Conservation (phyloP, 2,329 filamentous ascomycete species). For the Sporothrix protearum region DNA sequence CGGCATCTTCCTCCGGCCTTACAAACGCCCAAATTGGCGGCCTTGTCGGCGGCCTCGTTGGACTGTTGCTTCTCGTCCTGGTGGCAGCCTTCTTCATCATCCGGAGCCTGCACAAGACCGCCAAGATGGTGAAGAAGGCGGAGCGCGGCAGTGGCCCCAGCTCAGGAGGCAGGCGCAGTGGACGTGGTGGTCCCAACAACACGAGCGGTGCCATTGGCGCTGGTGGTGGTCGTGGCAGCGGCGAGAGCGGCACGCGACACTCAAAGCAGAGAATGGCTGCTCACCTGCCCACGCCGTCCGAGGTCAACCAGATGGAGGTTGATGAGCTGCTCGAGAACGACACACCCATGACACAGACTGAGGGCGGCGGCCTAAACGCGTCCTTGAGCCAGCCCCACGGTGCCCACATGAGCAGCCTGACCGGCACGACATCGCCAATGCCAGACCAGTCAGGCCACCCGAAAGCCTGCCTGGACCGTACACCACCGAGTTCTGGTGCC, state of each 20-base stretch:
- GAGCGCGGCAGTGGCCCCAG: conserved; percentile 36
- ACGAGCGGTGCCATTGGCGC: neutral
- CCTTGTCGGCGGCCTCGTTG: conserved; percentile 51
- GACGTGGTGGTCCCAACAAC: conserved; percentile 21
- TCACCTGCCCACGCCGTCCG: conserved; percentile 39
- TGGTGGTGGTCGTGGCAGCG: conserved; percentile 6
- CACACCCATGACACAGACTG: conserved; percentile 21
- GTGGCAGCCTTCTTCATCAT: conserved; percentile 49
- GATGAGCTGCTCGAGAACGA: conserved; percentile 40
- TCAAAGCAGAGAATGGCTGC: conserved; percentile 36
- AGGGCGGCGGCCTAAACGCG: conserved; percentile 28
- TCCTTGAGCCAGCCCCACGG: conserved; percentile 21
- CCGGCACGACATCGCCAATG: neutral
- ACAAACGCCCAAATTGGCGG: conserved; percentile 47
- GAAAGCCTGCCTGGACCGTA: conserved; percentile 21
- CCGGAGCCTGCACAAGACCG: conserved; percentile 47
- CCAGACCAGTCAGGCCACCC: conserved; percentile 14
- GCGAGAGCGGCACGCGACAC: conserved; percentile 17
- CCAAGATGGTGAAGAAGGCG: conserved; percentile 37
- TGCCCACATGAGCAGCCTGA: neutral
- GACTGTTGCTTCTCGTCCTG: conserved; percentile 47
- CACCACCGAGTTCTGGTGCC: neutral
- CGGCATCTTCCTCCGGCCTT: conserved; percentile 33
- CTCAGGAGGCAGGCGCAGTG: conserved; percentile 33
- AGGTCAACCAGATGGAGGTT: conserved; percentile 43